These are phyloP conservation scores for Cnidoscolus chayamansa DNA, from an alignment of 441 rosid species.

Conservation along the genomic window DNA sequence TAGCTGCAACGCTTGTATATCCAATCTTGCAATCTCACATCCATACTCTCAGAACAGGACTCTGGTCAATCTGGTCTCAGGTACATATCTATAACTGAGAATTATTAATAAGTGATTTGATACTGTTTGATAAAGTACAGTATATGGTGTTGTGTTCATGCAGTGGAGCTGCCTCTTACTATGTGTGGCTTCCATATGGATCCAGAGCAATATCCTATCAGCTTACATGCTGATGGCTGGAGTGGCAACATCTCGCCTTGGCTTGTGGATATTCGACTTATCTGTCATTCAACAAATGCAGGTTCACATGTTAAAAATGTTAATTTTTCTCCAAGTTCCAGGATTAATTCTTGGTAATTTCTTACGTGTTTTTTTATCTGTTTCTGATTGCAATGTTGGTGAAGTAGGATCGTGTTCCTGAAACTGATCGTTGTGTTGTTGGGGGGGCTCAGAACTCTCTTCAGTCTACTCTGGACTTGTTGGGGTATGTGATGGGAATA, in stretches of 20 bases:
- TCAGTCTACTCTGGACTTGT: constrained; percentile 58
- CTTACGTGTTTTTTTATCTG: too few relatives aligned
- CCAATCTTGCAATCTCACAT: constrained; percentile 61
- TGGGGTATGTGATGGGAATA: constrained; percentile 67
- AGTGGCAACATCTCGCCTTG: constrained; percentile 79
- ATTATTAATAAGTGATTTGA: background rate
- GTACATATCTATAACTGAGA: constrained; percentile 25
- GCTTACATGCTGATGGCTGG: constrained; percentile 85
- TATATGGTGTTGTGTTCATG: constrained; percentile 1
- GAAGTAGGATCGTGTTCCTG: constrained; percentile 62
- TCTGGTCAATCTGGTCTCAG: constrained; percentile 91
- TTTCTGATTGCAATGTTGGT: background rate
- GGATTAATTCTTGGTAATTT: too few relatives aligned
- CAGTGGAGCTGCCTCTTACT: constrained; percentile 70
- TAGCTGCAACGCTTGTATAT: constrained; percentile 65
- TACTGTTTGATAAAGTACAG: too few relatives aligned
- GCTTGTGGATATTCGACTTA: constrained; percentile 84
- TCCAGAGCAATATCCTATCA: constrained; percentile 33
- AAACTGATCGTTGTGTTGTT: constrained; percentile 68
- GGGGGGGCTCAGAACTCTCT: constrained; percentile 92
- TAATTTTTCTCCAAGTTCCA: too few relatives aligned
- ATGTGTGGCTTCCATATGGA: constrained; percentile 67
- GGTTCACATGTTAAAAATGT: constrained; percentile 29
- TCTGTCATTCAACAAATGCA: constrained; percentile 89
- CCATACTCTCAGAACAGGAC: constrained; percentile 65